A percentile compares a stretch with the other conserved stretches of the same genome.
Conservation (phyloP, 306 rosid species). For the Delonix regia region DNA sequence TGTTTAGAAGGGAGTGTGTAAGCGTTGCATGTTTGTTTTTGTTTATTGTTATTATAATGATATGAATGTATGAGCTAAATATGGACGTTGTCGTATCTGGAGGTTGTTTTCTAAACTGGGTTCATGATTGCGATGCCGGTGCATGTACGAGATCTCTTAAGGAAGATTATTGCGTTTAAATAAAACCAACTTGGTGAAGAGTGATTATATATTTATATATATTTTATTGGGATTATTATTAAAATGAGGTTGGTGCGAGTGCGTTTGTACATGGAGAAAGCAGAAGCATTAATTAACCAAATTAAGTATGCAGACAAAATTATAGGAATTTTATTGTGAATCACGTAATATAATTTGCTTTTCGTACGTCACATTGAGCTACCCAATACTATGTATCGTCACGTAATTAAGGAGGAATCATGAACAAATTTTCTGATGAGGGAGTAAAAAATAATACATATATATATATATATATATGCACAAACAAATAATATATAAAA, state of each 20-base stretch:
- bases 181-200: background rate
- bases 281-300: background rate
- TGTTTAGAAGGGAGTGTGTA: background rate
- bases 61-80: too few species aligned
- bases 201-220: background rate
- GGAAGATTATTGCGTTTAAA: background rate
- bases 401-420: background rate
- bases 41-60: background rate
- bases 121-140: conserved; percentile 24
- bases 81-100: conserved; percentile 11
- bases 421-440: too few species aligned
- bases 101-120: background rate
- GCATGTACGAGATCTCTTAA: conserved; percentile 17
- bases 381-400: background rate
- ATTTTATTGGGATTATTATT: background rate
- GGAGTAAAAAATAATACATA: too few species aligned
- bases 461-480: too few species aligned
- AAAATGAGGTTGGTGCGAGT: background rate
- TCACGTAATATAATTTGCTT: background rate
- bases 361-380: background rate
- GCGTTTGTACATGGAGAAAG: background rate
- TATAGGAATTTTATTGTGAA: background rate
- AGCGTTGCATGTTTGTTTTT: background rate
- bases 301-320: background rate
- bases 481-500: too few species aligned